Evolutionary conservation across 2,329 filamentous ascomycete genomes (phyloP), one percentile per base, ranked within the genome.

Genomic region (Botryosphaeria agaves): DNA sequence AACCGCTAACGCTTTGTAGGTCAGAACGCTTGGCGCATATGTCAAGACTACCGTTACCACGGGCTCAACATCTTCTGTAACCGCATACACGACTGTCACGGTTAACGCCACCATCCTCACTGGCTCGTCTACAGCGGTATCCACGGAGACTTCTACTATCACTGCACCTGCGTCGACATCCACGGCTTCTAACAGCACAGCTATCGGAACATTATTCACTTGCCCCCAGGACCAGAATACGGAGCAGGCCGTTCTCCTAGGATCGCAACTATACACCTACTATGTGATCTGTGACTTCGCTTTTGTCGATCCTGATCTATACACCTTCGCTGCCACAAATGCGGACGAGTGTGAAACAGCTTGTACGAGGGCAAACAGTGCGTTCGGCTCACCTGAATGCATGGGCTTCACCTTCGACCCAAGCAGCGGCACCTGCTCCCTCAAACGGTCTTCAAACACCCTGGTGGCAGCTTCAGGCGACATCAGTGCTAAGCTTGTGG

Each of bases 401-500:
- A n/a, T n/a, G n/a, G n/a, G n/a, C n/a, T n/a, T n/a, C n/a, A n/a
- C n/a, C n/a, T n/a, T n/a, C n/a, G n/a, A n/a, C n/a, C n/a, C n/a
- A n/a, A n/a, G n/a, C n/a, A n/a, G n/a, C n/a, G n/a, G n/a, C n/a
- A n/a, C n/a, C n/a, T n/a, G n/a, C n/a, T n/a, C n/a, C n/a, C n/a
- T n/a, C n/a, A n/a, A n/a, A n/a, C n/a, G n/a, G n/a, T 41, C 41
- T 8, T 19, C 33, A 7, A 46, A 45, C 9, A 38, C 46, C 23
- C 38, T 46, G 32, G 43, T 41, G 17, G 48, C 46, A 14, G 32
- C 49, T 14, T 35, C 51, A 14, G 20, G 20, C 12, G 20, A 9
- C 8, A 12, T 9, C 41, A 42, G 26, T 34, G 41, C 9, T 40
- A 48, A 20, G 41, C 40, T 14, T 33, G 45, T 19, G 48, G 43